These are phyloP conservation scores for Huntiella omanensis DNA, from an alignment of 2,329 filamentous ascomycete genomes.

Conservation along the genomic window DNA sequence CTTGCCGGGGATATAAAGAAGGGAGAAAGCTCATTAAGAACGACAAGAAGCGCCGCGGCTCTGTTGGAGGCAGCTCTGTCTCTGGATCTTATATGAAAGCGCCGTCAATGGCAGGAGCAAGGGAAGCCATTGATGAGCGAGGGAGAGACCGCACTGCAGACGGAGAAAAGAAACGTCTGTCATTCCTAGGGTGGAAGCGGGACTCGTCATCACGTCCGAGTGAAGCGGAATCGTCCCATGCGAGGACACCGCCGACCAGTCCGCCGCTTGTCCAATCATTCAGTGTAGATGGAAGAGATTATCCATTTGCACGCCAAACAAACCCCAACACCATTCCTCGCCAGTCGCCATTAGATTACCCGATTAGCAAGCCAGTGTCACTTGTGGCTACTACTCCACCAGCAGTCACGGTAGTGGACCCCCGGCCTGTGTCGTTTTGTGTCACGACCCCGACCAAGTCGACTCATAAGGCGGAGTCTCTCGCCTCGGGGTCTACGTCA, in stretches of 20 bases:
- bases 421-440: not conserved
- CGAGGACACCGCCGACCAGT: not conserved
- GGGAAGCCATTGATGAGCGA: conserved; percentile 6
- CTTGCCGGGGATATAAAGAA: conserved; percentile 6
- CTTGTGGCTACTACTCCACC: not conserved
- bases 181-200: conserved; percentile 9
- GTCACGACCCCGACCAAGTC: not conserved
- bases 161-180: conserved; percentile 6
- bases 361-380: not conserved
- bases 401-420: conserved; percentile 5
- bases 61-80: too few relatives aligned
- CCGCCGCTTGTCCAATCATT: conserved; percentile 1
- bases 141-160: conserved; percentile 3
- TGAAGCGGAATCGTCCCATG: not conserved
- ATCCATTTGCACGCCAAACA: not conserved
- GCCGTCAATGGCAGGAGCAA: conserved; percentile 2
- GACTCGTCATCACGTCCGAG: conserved; percentile 2
- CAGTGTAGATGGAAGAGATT: not conserved
- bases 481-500: too few relatives aligned
- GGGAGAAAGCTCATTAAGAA: not conserved
- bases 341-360: not conserved
- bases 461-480: not conserved
- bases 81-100: too few relatives aligned
- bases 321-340: not conserved
- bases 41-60: too few relatives aligned